Percentiles rank a stretch among this genome's conserved stretches.
These are phyloP conservation scores for Candida xiaguanensis DNA, from an alignment of 805 yeast species.

Conservation along the genomic window DNA sequence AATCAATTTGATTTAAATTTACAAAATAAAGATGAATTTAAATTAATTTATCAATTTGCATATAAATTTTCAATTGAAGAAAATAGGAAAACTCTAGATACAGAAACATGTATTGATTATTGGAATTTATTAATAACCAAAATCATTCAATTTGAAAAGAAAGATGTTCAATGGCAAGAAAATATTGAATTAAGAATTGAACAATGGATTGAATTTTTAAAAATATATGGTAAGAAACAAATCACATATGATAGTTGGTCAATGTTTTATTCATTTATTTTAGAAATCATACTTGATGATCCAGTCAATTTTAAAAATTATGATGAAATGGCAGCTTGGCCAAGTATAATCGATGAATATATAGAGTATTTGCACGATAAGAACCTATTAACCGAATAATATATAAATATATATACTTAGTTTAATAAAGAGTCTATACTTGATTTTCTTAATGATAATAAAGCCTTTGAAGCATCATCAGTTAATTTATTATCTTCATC, in stretches of 20 bases:
- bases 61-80: constrained; percentile 66
- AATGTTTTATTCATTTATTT: constrained; percentile 69
- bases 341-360: constrained; percentile 79
- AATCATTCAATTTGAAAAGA: constrained; percentile 9
- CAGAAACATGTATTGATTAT: constrained; percentile 66
- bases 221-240: constrained; percentile 36
- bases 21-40: constrained; percentile 28
- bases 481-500: constrained; percentile 15
- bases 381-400: constrained; percentile 3
- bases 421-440: constrained; percentile 40
- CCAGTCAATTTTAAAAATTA: constrained; percentile 50
- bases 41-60: constrained; percentile 64
- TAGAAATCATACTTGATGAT: constrained; percentile 45
- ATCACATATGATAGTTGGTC: constrained; percentile 80
- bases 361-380: constrained; percentile 51
- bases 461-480: constrained; percentile 29
- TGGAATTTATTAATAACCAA: constrained; percentile 64
- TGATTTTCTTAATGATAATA: constrained; percentile 38
- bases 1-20: constrained; percentile 13
- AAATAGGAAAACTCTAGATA: constrained; percentile 47
- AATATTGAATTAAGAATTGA: constrained; percentile 36
- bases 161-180: too few species aligned
- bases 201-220: constrained; percentile 59
- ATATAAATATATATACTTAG: too few species aligned
- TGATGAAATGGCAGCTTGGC: constrained; percentile 90